These are phyloP conservation scores for Salix brachista DNA, from an alignment of 345 rosid genomes.

Conservation along the genomic window DNA sequence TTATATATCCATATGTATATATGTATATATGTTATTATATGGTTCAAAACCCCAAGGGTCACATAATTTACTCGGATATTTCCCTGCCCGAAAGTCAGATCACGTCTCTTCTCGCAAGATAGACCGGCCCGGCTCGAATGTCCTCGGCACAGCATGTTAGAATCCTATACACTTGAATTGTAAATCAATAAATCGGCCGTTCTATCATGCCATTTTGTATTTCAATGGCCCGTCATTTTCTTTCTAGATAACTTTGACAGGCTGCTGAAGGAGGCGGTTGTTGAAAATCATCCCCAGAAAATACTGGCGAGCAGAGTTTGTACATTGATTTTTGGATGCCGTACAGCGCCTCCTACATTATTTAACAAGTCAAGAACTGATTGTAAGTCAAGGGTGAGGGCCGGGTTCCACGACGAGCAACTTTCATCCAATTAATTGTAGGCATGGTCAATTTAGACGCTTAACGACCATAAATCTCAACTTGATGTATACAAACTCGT, in stretches of 20 bases:
- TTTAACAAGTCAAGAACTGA: not conserved
- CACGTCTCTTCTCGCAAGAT: not conserved
- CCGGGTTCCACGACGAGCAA: not conserved
- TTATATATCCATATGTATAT: too few relatives aligned
- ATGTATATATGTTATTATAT: too few relatives aligned
- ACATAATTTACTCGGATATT: too few relatives aligned
- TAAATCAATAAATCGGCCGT: not conserved
- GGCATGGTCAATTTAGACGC: not conserved
- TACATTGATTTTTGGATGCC: not conserved
- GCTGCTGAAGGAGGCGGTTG: not conserved
- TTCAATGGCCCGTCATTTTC: not conserved
- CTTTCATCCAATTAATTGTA: not conserved
- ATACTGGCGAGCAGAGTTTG: not conserved
- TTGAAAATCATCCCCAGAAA: not conserved
- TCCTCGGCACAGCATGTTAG: not conserved
- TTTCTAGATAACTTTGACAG: not conserved
- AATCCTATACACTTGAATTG: not conserved
- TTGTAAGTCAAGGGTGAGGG: not conserved
- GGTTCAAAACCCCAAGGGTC: too few relatives aligned
- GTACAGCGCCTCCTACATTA: rapidly evolving
- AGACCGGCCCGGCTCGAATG: not conserved
- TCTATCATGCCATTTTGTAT: not conserved
- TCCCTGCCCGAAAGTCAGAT: not conserved
- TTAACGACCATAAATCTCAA: not conserved
- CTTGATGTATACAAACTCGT: not conserved